Conservation (phyloP, 805 yeast genomes). For the Metschnikowia henanensis region DNA sequence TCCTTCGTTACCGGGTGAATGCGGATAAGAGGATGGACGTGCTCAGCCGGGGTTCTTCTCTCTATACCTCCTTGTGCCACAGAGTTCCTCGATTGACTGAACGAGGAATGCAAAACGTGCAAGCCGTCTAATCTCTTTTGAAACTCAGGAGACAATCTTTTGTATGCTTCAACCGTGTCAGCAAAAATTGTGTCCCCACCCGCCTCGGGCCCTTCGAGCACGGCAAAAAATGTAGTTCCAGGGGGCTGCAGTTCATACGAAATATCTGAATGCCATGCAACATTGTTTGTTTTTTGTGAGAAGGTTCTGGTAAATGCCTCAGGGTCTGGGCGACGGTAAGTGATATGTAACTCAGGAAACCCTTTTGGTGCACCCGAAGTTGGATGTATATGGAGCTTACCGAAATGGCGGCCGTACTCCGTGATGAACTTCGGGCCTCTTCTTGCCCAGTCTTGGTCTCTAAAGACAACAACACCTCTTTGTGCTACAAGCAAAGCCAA, state of each 20-base stretch:
- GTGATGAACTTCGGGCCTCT: conserved; percentile 28
- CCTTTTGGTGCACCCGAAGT: conserved; percentile 38
- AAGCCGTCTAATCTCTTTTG: conserved; percentile 32
- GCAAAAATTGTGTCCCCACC: conserved; percentile 43
- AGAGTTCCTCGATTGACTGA: conserved; percentile 31
- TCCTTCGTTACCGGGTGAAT: conserved; percentile 36
- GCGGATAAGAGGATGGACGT: conserved; percentile 37
- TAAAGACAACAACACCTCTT: conserved; percentile 35
- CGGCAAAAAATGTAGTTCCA: conserved; percentile 34
- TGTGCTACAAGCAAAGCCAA: conserved; percentile 33
- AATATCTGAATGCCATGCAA: conserved; percentile 40
- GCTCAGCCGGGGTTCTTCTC: conserved; percentile 33
- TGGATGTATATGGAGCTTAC: conserved; percentile 47
- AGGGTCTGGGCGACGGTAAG: conserved; percentile 32
- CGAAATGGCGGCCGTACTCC: conserved; percentile 36
- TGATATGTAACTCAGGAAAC: conserved; percentile 36
- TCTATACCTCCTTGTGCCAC: conserved; percentile 32
- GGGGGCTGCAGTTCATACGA: conserved; percentile 38
- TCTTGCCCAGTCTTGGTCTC: conserved; percentile 31
- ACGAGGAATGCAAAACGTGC: conserved; percentile 36
- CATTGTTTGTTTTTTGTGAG: conserved; percentile 27
- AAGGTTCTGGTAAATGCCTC: conserved; percentile 30
- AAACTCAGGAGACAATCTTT: conserved; percentile 36
- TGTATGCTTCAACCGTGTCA: conserved; percentile 38
- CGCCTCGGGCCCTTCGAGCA: conserved; percentile 36